Evolutionary conservation across 805 yeast genomes (phyloP), one percentile per base, ranked within the genome.

Genomic region (Brettanomyces custersianus): DNA sequence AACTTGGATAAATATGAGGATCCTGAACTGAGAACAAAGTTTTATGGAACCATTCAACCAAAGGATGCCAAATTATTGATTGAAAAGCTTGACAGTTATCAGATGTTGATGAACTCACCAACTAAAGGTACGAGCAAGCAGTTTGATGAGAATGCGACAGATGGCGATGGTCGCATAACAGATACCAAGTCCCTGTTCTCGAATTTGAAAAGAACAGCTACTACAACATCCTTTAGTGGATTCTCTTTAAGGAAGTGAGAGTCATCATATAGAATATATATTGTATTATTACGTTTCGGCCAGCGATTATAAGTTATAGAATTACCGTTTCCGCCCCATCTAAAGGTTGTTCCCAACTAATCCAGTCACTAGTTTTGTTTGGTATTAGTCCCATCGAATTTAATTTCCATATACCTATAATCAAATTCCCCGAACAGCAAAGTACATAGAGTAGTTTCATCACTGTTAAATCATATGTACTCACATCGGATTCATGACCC

Each of bases 301-400:
- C n/a, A n/a, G n/a, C n/a, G n/a, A n/a, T n/a, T n/a, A n/a, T n/a
- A 29, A 9, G 17, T 20, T 34, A 34, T 16, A 35, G 16, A 21
- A 46, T 25, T 26, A 35, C 37, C 8, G 27, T 37, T 21, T 54
- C 51, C 4, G 32, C 13, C 13, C 59, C 57, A 4, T 36, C 40
- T 4, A 65, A 45, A 5, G 66, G 62, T 3, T 46, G 48, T 52
- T 87, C 94, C 88, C 94, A 88, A 5, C 86, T 77, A 13, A 90
- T 61, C 97, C 97, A 92, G 54, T 90, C 98, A 45, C 94, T 80
- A 31, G 70, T 70, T 25, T 77, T 80, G 47, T 81, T 84, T 17
- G 98, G 98, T 40, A 90, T 76, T 44, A 90, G 63, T 0, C 96
- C 97, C 96, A 90, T 84, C 17, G 69, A 64, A 47, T 82, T 77